Conservation (phyloP, 2,329 filamentous ascomycete species). For the Neofusicoccum kwambonambiense region DNA sequence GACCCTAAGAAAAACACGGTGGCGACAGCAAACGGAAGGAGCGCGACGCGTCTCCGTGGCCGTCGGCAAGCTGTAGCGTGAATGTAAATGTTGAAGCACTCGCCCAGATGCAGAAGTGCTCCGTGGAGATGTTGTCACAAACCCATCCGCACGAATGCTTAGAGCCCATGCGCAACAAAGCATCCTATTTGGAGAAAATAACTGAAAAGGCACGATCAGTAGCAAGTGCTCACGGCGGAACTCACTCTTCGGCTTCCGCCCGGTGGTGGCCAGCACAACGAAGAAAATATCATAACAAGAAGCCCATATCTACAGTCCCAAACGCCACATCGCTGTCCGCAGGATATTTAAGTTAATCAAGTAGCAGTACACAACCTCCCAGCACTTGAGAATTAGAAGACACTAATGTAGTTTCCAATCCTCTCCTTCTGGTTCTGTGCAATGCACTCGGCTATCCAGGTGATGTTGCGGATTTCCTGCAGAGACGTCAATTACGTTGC, state of each 20-base stretch:
- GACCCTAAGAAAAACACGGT: background rate
- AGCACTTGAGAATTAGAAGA: slow-evolving; percentile 62
- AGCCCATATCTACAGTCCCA: slow-evolving; percentile 15
- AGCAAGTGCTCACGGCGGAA: too few species aligned
- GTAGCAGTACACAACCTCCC: slow-evolving; percentile 4
- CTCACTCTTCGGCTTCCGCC: too few species aligned
- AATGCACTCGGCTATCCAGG: slow-evolving; percentile 99
- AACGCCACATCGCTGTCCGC: slow-evolving; percentile 14
- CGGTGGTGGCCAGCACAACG: background rate
- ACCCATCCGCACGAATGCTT: background rate
- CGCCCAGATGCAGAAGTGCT: background rate
- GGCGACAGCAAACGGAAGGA: background rate
- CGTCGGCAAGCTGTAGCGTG: too few species aligned
- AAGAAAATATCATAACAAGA: slow-evolving; percentile 5
- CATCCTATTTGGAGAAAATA: too few species aligned
- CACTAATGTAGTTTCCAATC: slow-evolving; percentile 98
- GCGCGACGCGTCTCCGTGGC: background rate
- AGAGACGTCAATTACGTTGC: background rate
- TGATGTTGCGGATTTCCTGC: slow-evolving; percentile 98
- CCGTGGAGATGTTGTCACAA: background rate
- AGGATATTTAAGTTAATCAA: slow-evolving; percentile 15
- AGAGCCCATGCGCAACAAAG: too few species aligned
- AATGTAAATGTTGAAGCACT: background rate
- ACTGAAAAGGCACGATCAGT: too few species aligned
- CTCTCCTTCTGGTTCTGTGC: slow-evolving; percentile 99